Evolutionary conservation across 2,329 filamentous ascomycete species (phyloP).

Genomic region (Clarireedia paspali): DNA sequence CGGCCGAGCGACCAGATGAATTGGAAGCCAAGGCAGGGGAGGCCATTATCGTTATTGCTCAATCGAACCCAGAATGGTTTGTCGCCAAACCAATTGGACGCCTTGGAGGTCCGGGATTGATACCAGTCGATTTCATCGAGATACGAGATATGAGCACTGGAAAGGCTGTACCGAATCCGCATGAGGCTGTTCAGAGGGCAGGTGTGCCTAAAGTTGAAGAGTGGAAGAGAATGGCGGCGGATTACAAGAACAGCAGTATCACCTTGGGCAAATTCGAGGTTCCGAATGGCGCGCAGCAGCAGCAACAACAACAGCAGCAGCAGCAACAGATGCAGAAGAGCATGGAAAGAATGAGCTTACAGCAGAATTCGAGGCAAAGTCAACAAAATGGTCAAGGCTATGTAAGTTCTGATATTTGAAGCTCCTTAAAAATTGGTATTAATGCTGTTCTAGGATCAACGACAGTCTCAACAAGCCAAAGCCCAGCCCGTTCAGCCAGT

Average conservation of each 20-base stretch:
- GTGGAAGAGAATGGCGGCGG: constrained; percentile 99
- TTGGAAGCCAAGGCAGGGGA: constrained; percentile 91
- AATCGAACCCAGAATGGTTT: constrained; percentile 98
- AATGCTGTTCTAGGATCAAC: constrained; percentile 14
- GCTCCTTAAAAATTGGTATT: not conserved
- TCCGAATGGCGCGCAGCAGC: constrained; percentile 40
- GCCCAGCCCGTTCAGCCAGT: constrained; percentile 21
- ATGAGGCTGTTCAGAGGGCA: constrained; percentile 78
- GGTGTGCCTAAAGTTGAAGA: constrained; percentile 94
- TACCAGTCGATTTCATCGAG: constrained; percentile 94
- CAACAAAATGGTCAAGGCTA: constrained; percentile 41
- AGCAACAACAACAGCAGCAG: constrained; percentile 36
- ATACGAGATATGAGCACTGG: constrained; percentile 90
- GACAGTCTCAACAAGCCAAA: constrained; percentile 24
- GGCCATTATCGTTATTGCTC: constrained; percentile 95
- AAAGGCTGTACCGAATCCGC: constrained; percentile 69
- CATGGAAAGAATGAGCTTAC: constrained; percentile 74
- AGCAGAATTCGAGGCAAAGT: constrained; percentile 42
- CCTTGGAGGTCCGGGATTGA: constrained; percentile 88
- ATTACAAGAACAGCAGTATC: constrained; percentile 99
- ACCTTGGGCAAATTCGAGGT: constrained; percentile 83
- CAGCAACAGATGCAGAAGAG: constrained; percentile 58
- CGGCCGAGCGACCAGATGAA: constrained; percentile 91
- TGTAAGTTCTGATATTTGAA: constrained; percentile 31
- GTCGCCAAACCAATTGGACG: constrained; percentile 98